These are phyloP conservation scores for Leucocoprinus sp. DNA, from an alignment of 768 basidiomycete species.

Conservation along the genomic window DNA sequence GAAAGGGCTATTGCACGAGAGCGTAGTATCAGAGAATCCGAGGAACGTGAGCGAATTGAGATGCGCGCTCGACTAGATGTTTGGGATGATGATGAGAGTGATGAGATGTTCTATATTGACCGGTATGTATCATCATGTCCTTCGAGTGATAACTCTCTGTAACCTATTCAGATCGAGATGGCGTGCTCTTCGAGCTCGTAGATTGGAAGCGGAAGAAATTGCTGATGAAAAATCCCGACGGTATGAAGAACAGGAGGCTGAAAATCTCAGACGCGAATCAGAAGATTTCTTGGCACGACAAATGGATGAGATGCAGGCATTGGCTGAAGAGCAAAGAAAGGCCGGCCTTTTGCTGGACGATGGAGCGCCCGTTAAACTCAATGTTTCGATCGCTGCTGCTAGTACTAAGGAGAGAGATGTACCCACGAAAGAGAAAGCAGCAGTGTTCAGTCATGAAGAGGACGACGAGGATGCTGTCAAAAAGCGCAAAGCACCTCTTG, in stretches of 20 bases:
- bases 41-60: conserved; percentile 73
- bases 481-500: conserved; percentile 80
- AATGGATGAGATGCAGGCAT: conserved; percentile 92
- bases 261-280: conserved; percentile 81
- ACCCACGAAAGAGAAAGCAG: conserved; percentile 42
- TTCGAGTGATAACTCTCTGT: not conserved
- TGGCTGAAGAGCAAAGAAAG: conserved; percentile 85
- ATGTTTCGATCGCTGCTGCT: conserved; percentile 57
- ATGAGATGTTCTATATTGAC: conserved; percentile 89
- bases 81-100: conserved; percentile 90
- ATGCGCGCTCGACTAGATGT: conserved; percentile 77
- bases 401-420: conserved; percentile 35
- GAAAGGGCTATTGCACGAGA: conserved; percentile 74
- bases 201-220: conserved; percentile 69
- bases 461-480: conserved; percentile 83
- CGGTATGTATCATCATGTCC: conserved; percentile 40
- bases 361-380: conserved; percentile 82
- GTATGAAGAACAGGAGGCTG: conserved; percentile 80
- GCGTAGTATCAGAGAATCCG: conserved; percentile 60
- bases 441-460: conserved; percentile 71
- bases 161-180: conserved; percentile 62
- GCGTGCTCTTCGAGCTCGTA: conserved; percentile 67
- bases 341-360: conserved; percentile 88
- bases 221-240: conserved; percentile 78
- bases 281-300: conserved; percentile 91